Conservation (phyloP, 805 yeast species). For the Suhomyces pyralidae region DNA sequence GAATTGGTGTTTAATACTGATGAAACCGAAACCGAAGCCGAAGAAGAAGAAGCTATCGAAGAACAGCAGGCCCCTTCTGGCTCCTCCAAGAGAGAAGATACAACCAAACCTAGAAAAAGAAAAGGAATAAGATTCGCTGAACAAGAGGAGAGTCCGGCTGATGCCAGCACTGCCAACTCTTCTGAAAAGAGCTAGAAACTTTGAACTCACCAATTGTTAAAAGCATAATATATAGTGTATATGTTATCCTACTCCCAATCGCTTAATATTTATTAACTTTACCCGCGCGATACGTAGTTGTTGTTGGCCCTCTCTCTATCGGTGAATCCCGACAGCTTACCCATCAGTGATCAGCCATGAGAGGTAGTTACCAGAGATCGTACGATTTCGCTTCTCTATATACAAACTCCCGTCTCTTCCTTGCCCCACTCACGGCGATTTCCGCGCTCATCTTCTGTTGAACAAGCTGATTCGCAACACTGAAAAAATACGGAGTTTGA, state of each 20-base stretch:
- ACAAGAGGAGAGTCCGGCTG: slow-evolving; percentile 1
- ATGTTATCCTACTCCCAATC: background rate
- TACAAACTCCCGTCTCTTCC: background rate
- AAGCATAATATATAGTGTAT: background rate
- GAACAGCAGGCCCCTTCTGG: slow-evolving; percentile 1
- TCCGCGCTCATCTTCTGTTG: background rate
- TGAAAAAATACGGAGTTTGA: background rate
- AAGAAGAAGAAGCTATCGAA: slow-evolving; percentile 4
- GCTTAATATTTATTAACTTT: background rate
- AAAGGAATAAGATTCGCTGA: slow-evolving; percentile 46
- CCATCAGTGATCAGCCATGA: background rate
- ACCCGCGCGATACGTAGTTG: background rate
- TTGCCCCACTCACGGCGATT: background rate
- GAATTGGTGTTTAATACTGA: slow-evolving; percentile 53
- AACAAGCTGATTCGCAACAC: background rate
- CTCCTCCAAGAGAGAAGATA: slow-evolving; percentile 5
- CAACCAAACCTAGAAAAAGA: slow-evolving; percentile 8
- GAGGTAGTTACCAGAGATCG: background rate
- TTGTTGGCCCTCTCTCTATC: background rate
- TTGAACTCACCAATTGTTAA: background rate
- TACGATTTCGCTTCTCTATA: background rate
- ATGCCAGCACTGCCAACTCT: background rate
- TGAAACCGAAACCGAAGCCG: slow-evolving; percentile 3
- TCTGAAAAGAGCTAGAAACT: background rate
- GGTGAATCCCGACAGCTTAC: background rate